Percentiles rank a stretch among this genome's conserved stretches.
phyloP scores from a whole-genome alignment of 1,284 basidiomycete species.

The Papiliotrema nemorosa region DNA sequence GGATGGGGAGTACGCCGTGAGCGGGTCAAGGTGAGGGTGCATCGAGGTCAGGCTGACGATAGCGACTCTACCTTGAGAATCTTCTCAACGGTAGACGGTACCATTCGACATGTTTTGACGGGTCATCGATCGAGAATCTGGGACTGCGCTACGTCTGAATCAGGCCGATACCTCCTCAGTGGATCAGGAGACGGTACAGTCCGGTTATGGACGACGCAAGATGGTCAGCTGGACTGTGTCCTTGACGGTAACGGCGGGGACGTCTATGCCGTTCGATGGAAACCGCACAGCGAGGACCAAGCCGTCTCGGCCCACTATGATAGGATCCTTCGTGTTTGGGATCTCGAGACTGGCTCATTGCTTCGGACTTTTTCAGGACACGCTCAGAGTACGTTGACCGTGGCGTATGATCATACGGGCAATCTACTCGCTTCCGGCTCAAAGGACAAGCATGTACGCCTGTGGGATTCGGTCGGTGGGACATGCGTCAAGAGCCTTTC shows the following conservation, averaged over 20 bases:
- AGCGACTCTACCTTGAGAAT: conserved; percentile 46
- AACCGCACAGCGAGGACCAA: conserved; percentile 41
- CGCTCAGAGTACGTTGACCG: conserved; percentile 48
- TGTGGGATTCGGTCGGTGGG: conserved; percentile 54
- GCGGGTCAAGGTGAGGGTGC: conserved; percentile 47
- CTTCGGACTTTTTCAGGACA: conserved; percentile 54
- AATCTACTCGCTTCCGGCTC: conserved; percentile 51
- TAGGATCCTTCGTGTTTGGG: conserved; percentile 52
- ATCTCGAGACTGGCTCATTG: conserved; percentile 49
- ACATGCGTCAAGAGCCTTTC: conserved; percentile 50
- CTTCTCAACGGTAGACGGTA: conserved; percentile 28
- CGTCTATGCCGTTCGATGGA: conserved; percentile 52
- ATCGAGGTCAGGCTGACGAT: background rate
- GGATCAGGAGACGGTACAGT: conserved; percentile 52
- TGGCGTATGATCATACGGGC: conserved; percentile 51
- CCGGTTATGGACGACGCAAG: conserved; percentile 48
- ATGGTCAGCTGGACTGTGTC: conserved; percentile 24
- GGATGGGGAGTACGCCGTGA: conserved; percentile 45
- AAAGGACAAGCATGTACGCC: conserved; percentile 52
- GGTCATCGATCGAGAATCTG: conserved; percentile 52
- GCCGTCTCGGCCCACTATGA: conserved; percentile 52
- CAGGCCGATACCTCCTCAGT: conserved; percentile 39
- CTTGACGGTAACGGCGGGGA: conserved; percentile 48
- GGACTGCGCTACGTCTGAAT: conserved; percentile 45
- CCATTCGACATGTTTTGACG: conserved; percentile 23